Evolutionary conservation across 768 basidiomycete species (phyloP), one percentile per base, ranked within the genome.

Genomic region (Xerocomus brunneocitrinus): DNA sequence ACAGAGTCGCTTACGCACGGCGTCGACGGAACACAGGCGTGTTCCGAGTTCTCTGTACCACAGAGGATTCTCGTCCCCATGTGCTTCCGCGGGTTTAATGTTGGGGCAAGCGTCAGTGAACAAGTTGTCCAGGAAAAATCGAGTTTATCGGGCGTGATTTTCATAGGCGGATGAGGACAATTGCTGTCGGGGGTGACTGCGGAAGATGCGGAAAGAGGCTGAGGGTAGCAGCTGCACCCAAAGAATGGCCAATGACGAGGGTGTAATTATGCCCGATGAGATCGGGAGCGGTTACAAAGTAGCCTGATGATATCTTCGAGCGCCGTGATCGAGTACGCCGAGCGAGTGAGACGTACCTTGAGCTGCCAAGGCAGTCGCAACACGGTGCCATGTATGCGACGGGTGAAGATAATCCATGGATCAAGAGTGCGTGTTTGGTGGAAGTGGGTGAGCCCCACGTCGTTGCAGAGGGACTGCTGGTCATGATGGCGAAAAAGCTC

Each of bases 371-470:
- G 58, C 39, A 8, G 47, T 43, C 2, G 59, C 67, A 1, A 64
- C 49, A 12, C 55, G 47, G 19, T 58, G 54, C 64, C 66, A 64
- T 2, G 55, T 49, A 6, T 57, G 59, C 1, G 63, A 58, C 2
- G 62, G 62, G 57, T 1, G 58, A 64, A 22, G 59, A 48, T 2
- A 63, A 14, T 8, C 67, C 67, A n/a, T 68, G 67, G 40, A 68
- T 53, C 25, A 67, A 36, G 3, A 67, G 58, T 12, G 65, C 67
- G 2, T 58, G 59, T 19, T 67, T 67, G 4, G 49, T 56, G 1
- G 67, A 36, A 6, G 57, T 19, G 4, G 65, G 63, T 10, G 56
- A 56, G 0, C 67, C 67, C 67, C 63, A 63, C n/a, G 42, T 56
- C 3, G 48, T 56, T 3, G 59, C 56, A 13, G 64, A 68, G 13